Evolutionary conservation across 805 yeast genomes (phyloP), one percentile per base, ranked within the genome.

Genomic region (Debaryomyces hansenii): DNA sequence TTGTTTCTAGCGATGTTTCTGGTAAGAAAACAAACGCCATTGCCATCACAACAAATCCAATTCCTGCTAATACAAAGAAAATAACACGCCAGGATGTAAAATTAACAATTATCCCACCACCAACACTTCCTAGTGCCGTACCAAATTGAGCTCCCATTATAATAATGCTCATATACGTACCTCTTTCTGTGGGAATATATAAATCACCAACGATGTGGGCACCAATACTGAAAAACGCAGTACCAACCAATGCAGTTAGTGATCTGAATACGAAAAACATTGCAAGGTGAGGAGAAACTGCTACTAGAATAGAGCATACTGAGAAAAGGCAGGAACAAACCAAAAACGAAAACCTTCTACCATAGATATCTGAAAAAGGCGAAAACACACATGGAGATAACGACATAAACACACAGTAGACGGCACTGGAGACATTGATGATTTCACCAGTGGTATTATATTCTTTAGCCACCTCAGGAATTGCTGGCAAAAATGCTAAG

Each of bases 211-310:
- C 63, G 9, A 79, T 66, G 15, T 70, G 67, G 3, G 82, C 82
- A 2, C 83, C 84, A 24, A 79, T 67, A 33, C 78, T 64, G 60
- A 80, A 79, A 48, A 79, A 79, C 0, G 81, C 70, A 1, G 84
- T 78, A 4, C 84, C 85, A 54, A 76, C 74, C 8, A 81, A 53
- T 0, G 81, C 84, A n/a, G 76, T 64, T 10, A 72, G 42, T 4
- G 77, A 69, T 54, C 85, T 60, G 49, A 79, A 79, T 0, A 80
- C 64, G 43, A 70, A 77, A 57, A 79, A 80, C 81, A 78, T 79
- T 4, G 80, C 77, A 36, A 81, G 55, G 51, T 81, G 72, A 27
- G 65, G 77, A 1, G 83, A 74, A 2, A 74, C 68, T 0, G 80
- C 84, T 5, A 74, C 74, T 4, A 72, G 37, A 2, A 53, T 45